phyloP scores from a whole-genome alignment of 2,329 filamentous ascomycete species.

The Diaporthe batatas region DNA sequence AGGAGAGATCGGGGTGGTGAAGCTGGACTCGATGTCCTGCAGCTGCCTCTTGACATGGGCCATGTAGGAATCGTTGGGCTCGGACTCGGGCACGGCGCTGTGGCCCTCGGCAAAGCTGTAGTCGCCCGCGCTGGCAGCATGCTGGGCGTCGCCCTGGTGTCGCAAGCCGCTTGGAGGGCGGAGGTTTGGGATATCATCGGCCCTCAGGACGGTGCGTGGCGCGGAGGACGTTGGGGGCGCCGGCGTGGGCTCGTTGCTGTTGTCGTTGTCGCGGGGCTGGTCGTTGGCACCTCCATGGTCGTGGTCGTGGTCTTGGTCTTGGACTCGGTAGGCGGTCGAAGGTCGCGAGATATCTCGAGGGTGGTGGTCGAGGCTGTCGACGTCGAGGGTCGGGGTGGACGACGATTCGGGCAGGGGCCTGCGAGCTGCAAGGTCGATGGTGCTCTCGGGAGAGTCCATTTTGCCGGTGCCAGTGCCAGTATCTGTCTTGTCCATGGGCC shows the following conservation, averaged over 20 bases:
- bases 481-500: constrained; percentile 17
- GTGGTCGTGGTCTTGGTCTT: not conserved
- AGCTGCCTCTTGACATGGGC: constrained; percentile 70
- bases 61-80: constrained; percentile 63
- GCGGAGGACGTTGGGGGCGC: constrained; percentile 30
- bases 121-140: constrained; percentile 47
- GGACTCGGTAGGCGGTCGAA: constrained; percentile 36
- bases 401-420: constrained; percentile 39
- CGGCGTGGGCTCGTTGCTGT: constrained; percentile 33
- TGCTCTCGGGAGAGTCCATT: constrained; percentile 37
- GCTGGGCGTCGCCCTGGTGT: not conserved
- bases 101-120: constrained; percentile 59
- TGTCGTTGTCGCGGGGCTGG: not conserved
- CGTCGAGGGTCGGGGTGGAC: constrained; percentile 32
- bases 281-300: not conserved
- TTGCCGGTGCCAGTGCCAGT: constrained; percentile 13
- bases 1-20: constrained; percentile 70
- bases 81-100: constrained; percentile 46
- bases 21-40: constrained; percentile 76
- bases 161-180: constrained; percentile 27
- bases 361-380: constrained; percentile 23
- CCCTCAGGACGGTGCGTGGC: constrained; percentile 29
- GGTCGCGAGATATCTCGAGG: constrained; percentile 34
- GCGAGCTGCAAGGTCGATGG: constrained; percentile 34
- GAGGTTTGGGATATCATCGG: constrained; percentile 35